phyloP scores from a whole-genome alignment of 2,329 filamentous ascomycete species.

The Ceratocystis cacaofunesta region DNA sequence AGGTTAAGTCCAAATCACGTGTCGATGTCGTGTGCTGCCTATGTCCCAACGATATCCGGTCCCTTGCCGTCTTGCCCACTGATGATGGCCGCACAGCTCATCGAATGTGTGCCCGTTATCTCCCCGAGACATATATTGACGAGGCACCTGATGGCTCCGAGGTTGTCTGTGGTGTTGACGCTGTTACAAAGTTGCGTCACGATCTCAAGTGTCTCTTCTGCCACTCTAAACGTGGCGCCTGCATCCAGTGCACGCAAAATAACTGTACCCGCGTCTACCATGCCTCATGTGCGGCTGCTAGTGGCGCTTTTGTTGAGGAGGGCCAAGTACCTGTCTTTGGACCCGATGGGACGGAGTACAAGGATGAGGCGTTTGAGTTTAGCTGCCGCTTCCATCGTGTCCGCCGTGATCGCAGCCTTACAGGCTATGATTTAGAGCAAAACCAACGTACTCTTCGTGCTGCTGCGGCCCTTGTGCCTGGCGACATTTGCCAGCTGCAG shows the following conservation, averaged over 20 bases:
- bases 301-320: conserved; percentile 81
- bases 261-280: conserved; percentile 92
- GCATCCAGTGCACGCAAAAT: conserved; percentile 90
- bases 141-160: conserved; percentile 50
- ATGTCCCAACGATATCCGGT: conserved; percentile 79
- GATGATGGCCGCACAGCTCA: conserved; percentile 81
- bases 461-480: conserved; percentile 51
- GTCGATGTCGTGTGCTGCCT: conserved; percentile 72
- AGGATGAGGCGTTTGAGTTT: conserved; percentile 80
- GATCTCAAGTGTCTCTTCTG: conserved; percentile 93
- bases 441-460: conserved; percentile 53
- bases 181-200: conserved; percentile 71
- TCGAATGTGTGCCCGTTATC: conserved; percentile 75
- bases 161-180: conserved; percentile 60
- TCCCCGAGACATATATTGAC: conserved; percentile 81
- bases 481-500: conserved; percentile 78
- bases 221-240: conserved; percentile 84
- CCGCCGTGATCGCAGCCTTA: conserved; percentile 65
- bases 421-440: conserved; percentile 53
- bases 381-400: conserved; percentile 87
- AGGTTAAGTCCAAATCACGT: conserved; percentile 56
- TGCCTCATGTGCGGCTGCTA: conserved; percentile 81
- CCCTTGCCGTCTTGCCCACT: conserved; percentile 68
- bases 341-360: conserved; percentile 84
- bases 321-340: conserved; percentile 74